Evolutionary conservation across 2,329 filamentous ascomycete genomes (phyloP), one percentile per base, ranked within the genome.

Genomic region (Cladobotryum mycophilum): DNA sequence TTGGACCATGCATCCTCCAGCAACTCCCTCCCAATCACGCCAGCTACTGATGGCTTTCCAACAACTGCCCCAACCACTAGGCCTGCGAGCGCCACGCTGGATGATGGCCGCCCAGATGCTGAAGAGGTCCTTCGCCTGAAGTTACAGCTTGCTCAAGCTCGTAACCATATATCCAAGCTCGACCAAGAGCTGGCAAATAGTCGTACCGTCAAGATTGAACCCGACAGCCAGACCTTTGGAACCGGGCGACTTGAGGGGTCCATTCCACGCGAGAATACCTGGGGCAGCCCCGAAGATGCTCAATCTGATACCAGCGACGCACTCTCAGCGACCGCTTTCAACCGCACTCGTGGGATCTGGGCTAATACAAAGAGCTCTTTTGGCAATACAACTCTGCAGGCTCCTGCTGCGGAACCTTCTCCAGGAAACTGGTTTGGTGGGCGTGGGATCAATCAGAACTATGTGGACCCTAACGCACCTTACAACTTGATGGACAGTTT

Each of bases 101-200:
- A 76, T 25, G 74, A 76, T 40, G 59, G 61, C 49, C 63, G 66
- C 44, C 51, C 54, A 12, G 65, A 70, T 47, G 70, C 71, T 33
- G 79, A 82, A 30, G 85, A 89, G 64, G 70, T 90, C 25, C 70
- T 82, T 53, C 81, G 80, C 47, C 73, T 91, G 51, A 88, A 86
- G 70, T 69, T 83, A 47, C 81, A 90, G 67, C 78, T 92, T 47
- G 84, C 84, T 41, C 76, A 82, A 54, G 86, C 87, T 35, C 81
- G 86, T 53, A 82, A 76, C 63, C 80, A 84, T 61, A 87, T 91
- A 61, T 79, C 77, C 42, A 83, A 80, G 51, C 82, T 90, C 63
- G 85, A 87, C 52, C 78, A 87, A 48, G 84, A 89, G 69, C 75
- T 89, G 53, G 76, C 81, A 37, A 81, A 86, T 56, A 82, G 76